Percentiles rank a stretch among this genome's conserved stretches.
Evolutionary conservation across 2,329 filamentous ascomycete species (phyloP).

Genomic region (Ophiostoma novo-ulmi): DNA sequence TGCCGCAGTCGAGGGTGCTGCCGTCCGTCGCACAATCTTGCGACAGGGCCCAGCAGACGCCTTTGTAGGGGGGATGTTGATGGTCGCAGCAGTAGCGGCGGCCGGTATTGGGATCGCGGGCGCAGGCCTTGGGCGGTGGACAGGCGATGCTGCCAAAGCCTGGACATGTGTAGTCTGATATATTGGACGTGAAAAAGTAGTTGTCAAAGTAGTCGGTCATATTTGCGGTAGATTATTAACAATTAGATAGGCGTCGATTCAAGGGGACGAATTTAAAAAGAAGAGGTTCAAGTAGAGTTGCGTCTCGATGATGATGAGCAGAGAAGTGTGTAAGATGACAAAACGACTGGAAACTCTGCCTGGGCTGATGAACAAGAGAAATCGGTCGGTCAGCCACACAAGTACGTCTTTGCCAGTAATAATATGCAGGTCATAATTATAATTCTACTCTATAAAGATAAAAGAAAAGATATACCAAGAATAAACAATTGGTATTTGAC

Average conservation of each 20-base stretch:
- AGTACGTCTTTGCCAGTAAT: no score
- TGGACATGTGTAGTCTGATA: slow-evolving; percentile 23
- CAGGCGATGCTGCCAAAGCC: slow-evolving; percentile 23
- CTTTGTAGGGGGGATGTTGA: background rate
- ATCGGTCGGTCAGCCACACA: no score
- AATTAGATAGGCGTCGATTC: background rate
- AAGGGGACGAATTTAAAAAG: background rate
- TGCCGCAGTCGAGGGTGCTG: slow-evolving; percentile 26
- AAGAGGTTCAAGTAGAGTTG: background rate
- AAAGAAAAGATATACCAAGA: background rate
- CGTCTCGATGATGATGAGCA: no score
- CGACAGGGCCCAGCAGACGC: slow-evolving; percentile 26
- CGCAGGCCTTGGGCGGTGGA: slow-evolving; percentile 26
- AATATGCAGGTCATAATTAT: background rate
- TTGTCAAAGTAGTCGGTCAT: slow-evolving; percentile 24
- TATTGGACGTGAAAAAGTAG: slow-evolving; percentile 27
- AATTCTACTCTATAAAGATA: background rate
- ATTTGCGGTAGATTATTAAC: slow-evolving; percentile 13
- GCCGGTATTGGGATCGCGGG: slow-evolving; percentile 27
- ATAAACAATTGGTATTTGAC: no score
- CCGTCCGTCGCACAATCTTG: slow-evolving; percentile 25
- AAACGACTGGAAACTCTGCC: background rate
- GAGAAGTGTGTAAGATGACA: background rate
- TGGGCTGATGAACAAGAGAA: background rate
- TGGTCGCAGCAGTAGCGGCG: slow-evolving; percentile 26